phyloP scores from a whole-genome alignment of 2,329 filamentous ascomycete species.

The Alternaria viburni region DNA sequence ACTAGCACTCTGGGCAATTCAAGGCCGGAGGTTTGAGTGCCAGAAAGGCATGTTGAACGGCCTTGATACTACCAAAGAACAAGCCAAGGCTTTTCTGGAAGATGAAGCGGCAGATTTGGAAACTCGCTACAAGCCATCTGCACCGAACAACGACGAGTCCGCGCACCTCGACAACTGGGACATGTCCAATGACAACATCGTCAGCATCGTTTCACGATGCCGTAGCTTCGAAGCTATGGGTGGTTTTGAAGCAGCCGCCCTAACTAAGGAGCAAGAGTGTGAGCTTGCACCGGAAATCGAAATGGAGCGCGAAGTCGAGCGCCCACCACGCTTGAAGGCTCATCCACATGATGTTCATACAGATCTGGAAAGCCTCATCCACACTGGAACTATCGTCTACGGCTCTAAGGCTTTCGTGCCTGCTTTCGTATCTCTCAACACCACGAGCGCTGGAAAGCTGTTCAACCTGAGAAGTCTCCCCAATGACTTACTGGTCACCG shows the following conservation, averaged over 20 bases:
- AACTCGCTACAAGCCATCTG: conserved; percentile 57
- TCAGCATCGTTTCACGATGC: conserved; percentile 27
- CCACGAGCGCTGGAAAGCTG: conserved; percentile 51
- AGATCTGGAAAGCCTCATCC: conserved; percentile 54
- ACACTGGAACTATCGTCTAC: too few species aligned
- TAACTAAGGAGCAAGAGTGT: conserved; percentile 72
- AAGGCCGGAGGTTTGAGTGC: too few species aligned
- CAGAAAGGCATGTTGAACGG: too few species aligned
- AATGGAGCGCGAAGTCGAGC: conserved; percentile 62
- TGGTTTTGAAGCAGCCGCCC: conserved; percentile 42
- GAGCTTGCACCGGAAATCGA: conserved; percentile 71
- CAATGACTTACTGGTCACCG: conserved; percentile 54
- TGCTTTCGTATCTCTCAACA: conserved; percentile 49
- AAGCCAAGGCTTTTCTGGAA: conserved; percentile 60
- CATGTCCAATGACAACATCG: conserved; percentile 21
- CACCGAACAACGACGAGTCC: not conserved
- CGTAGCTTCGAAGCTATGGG: conserved; percentile 33
- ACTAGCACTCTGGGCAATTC: too few species aligned
- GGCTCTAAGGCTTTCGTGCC: too few species aligned
- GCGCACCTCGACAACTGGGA: conserved; percentile 16
- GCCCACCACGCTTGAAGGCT: conserved; percentile 52
- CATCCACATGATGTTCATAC: conserved; percentile 52
- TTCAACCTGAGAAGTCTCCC: conserved; percentile 50
- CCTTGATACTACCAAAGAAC: conserved; percentile 15
- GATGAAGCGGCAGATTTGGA: conserved; percentile 61